Evolutionary conservation across 352 stramenopile species (phyloP).

Genomic region (Globisporangium emineosum): DNA sequence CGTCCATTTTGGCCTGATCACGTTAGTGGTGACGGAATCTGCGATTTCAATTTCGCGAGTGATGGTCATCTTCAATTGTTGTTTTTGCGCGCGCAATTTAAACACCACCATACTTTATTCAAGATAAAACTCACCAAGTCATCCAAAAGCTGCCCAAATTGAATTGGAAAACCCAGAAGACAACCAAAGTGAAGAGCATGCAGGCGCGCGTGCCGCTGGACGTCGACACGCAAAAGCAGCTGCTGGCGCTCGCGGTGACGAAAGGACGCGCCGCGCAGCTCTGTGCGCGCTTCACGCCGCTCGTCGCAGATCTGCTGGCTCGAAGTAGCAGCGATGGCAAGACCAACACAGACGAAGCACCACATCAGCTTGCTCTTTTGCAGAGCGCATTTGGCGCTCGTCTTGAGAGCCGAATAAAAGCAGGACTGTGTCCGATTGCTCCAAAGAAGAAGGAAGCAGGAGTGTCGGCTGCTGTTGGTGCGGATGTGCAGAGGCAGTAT

Average conservation of each 20-base stretch:
- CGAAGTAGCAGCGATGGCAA: neutral
- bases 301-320: constrained; percentile 2
- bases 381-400: constrained; percentile 11
- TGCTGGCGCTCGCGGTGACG: constrained; percentile 20
- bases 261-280: constrained; percentile 18
- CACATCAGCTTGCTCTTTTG: constrained; percentile 3
- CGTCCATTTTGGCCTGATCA: constrained; percentile 4
- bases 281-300: constrained; percentile 15
- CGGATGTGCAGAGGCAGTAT: constrained; percentile 24
- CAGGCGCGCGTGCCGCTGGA: constrained; percentile 10
- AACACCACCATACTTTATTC: neutral
- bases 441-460: neutral
- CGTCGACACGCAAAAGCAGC: constrained; percentile 24
- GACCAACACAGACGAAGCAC: neutral
- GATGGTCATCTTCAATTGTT: constrained; percentile 1
- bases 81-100: neutral
- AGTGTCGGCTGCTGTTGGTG: neutral
- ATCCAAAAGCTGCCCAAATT: neutral
- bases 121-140: neutral
- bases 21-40: neutral
- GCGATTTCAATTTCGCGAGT: neutral
- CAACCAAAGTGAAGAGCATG: too few relatives aligned
- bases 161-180: neutral
- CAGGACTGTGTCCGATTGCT: constrained; percentile 2
- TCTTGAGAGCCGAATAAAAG: constrained; percentile 12